Conservation (phyloP, 2,329 filamentous ascomycete species). For the Neofusicoccum laricinum region DNA sequence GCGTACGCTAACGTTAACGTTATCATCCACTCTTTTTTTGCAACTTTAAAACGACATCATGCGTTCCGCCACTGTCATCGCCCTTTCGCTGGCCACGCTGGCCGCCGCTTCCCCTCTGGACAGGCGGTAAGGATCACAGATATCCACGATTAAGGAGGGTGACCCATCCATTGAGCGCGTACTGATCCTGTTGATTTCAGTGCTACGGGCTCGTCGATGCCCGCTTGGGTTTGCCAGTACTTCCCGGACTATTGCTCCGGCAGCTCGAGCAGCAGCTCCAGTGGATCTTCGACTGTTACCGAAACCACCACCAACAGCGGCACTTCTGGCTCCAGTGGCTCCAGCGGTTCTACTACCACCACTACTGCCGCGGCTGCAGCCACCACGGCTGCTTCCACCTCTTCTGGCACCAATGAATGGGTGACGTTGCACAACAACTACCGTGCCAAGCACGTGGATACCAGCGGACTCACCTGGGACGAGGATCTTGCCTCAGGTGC, state of each 20-base stretch:
- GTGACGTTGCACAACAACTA: conserved; percentile 66
- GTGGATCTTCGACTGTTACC: background rate
- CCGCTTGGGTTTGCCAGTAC: background rate
- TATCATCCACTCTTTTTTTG: background rate
- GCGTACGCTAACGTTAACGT: background rate
- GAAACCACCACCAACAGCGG: background rate
- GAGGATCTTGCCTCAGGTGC: conserved; percentile 52
- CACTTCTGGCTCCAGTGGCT: background rate
- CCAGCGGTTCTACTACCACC: background rate
- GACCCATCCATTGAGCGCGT: no score
- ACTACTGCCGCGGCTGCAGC: background rate
- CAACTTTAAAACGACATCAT: background rate
- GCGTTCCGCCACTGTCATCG: background rate
- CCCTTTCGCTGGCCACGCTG: background rate
- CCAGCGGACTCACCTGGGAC: conserved; percentile 65
- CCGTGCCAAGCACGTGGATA: conserved; percentile 75
- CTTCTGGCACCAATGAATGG: background rate
- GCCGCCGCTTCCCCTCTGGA: background rate
- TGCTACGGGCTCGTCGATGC: background rate
- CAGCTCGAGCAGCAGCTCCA: background rate
- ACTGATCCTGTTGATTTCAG: no score
- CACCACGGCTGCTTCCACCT: background rate
- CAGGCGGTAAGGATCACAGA: background rate
- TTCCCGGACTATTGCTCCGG: background rate
- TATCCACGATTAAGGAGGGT: no score